Percentiles rank a stretch among this genome's conserved stretches.
Evolutionary conservation across 306 rosid genomes (phyloP).

Genomic region (Trifolium pratense): DNA sequence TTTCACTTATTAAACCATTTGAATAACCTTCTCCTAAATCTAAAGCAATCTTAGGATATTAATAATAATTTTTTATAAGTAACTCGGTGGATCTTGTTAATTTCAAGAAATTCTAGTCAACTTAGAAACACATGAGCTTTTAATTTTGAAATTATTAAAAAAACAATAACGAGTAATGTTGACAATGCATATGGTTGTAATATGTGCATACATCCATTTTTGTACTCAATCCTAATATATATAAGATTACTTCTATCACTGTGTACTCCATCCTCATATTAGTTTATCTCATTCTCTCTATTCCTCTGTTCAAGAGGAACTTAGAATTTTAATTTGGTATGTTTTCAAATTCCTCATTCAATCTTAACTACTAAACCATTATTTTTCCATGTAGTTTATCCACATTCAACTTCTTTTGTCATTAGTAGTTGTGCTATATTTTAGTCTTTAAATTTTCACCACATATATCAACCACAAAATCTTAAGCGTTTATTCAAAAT

Average conservation of each 20-base stretch:
- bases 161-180: neutral
- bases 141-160: conserved; percentile 26
- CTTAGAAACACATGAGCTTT: conserved; percentile 34
- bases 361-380: neutral
- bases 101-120: conserved; percentile 42
- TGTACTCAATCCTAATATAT: conserved; percentile 17
- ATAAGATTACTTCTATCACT: conserved; percentile 3
- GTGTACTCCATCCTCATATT: conserved; percentile 16
- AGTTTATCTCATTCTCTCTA: conserved; percentile 7
- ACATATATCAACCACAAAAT: neutral
- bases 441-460: neutral
- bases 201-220: conserved; percentile 15
- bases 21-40: conserved; percentile 23
- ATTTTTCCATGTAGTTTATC: conserved; percentile 9
- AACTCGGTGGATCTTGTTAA: conserved; percentile 29
- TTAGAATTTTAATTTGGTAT: conserved; percentile 24
- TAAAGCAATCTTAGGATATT: conserved; percentile 18
- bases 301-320: conserved; percentile 39
- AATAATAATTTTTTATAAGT: neutral
- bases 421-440: neutral
- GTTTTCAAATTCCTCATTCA: conserved; percentile 12
- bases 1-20: conserved; percentile 47
- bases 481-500: neutral
- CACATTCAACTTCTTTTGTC: neutral
- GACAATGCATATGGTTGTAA: conserved; percentile 29